Base-by-base conservation (phyloP, 805 yeast genomes). In the Schwanniomyces sp. region DNA sequence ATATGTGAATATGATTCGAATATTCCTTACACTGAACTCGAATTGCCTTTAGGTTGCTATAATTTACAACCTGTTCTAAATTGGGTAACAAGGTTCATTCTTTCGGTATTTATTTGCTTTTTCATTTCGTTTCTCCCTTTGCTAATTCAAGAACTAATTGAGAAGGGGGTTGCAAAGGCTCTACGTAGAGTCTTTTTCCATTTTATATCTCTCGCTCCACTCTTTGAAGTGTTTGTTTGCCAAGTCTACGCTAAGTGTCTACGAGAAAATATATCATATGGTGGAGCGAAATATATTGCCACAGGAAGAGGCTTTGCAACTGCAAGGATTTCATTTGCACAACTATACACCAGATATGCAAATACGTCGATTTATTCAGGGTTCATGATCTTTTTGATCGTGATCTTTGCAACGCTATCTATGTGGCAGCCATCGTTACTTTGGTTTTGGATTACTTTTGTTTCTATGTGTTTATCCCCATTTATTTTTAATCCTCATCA, bases 271-370 rank as follows among this genome's bases (percentile, higher is more conserved):
- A 74, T 92, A 43, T 78, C 91, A 0, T 85, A 87, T 69, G 98
- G 98, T 4, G 96, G 96, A 41, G 98, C 98, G 1, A 78, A 83
- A 46, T 92, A 92, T 61, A 86, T 92, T 52, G 84, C 96, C 9
- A 90, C 97, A 2, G 98, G 98, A 1, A 75, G 98, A 69, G 96
- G 96, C 0, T 88, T 91, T 73, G 96, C 98, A 2, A 89, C 90
- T 17, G 79, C 91, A 3, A 79, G 98, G 57, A 68, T 82, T 26
- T 82, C 88, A 5, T 92, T 92, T 64, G 70, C 84, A 16, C 74
- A 76, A 3, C 70, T 92, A 27, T 92, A 86, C 64, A 80, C 96
- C 0, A 79, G 86, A 34, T 92, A 88, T 72, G 86, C 91, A 1
- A 72, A 79, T 4, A 78, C 84, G 4, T 86, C 96, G 1, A 85